Base-by-base conservation (phyloP, 2,329 filamentous ascomycete genomes). In the Aureobasidium sp. region DNA sequence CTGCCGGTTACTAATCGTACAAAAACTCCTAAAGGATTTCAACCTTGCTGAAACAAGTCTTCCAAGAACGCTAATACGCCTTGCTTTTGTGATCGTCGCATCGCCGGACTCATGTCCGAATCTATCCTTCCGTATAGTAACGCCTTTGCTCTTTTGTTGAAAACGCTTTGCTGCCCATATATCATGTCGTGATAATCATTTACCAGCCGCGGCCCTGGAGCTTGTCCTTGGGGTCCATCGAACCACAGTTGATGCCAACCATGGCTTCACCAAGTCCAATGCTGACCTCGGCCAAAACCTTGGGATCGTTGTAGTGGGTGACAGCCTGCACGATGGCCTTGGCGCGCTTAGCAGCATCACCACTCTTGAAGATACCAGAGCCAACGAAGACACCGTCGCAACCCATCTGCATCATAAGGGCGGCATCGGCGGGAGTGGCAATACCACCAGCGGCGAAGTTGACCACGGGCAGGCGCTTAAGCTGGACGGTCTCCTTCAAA, bases 361-460 rank as follows among this genome's bases (percentile, higher is more conserved):
- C 93, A 5, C 86, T 90, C 85, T 97, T 97, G 85, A 99, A 99
- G 76, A 97, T 97, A 32, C 94, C 94, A 63, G 87, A 91, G 32
- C 94, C 94, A 39, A 99, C 94, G 73, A 99, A 99, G 39, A 99
- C 94, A 63, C 94, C 94, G 72, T 99, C 94, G 73, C 94, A 97
- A 64, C 94, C 94, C 66, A 99, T 81, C 82, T 97, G 93, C 94
- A 99, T 99, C 93, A 99, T 90, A 79, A 99, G 81, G 2, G 94
- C 94, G 0, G 94, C 94, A 76, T 99, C 94, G 0, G 94, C 94
- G 0, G 94, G 94, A 0, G 94, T 99, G n/a, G 94, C 94, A n/a
- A 99, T 89, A 63, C 94, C 94, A n/a, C 94, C 94, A 3, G 94
- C 94, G 0, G 94, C 94, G 70, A 99, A 97, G 82, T 97, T 97